Conservation (phyloP, 2,329 filamentous ascomycete genomes). For the Magnaporthales sp. region DNA sequence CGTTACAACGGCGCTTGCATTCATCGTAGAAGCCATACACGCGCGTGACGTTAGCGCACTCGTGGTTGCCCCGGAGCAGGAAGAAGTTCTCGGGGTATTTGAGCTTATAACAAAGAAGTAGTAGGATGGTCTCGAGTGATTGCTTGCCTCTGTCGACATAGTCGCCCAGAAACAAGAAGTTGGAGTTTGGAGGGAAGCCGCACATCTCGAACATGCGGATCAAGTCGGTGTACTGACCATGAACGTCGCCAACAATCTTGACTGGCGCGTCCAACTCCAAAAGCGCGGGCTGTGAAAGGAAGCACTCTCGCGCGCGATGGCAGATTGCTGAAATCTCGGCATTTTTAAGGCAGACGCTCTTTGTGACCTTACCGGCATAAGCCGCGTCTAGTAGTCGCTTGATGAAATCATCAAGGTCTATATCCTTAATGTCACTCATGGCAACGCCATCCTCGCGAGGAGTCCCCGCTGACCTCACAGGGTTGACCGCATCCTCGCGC, state of each 20-base stretch:
- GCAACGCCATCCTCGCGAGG: slow-evolving; percentile 51
- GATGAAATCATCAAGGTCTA: slow-evolving; percentile 96
- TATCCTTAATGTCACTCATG: slow-evolving; percentile 84
- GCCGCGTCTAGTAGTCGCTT: slow-evolving; percentile 87
- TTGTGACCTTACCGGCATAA: slow-evolving; percentile 94
- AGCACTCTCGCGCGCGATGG: slow-evolving; percentile 76
- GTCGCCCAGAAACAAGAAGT: slow-evolving; percentile 98
- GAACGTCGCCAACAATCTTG: slow-evolving; percentile 99
- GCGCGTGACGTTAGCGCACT: slow-evolving; percentile 97
- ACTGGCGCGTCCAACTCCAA: slow-evolving; percentile 89
- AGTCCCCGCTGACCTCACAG: slow-evolving; percentile 39
- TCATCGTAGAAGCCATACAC: slow-evolving; percentile 99
- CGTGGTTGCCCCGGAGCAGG: slow-evolving; percentile 95
- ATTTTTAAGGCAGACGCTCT: slow-evolving; percentile 94
- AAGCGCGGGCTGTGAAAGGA: slow-evolving; percentile 84
- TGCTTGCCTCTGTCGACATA: slow-evolving; percentile 99
- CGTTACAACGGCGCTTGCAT: slow-evolving; percentile 98
- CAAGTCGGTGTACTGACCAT: slow-evolving; percentile 98
- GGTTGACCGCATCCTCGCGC: slow-evolving; percentile 62
- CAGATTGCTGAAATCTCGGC: slow-evolving; percentile 95
- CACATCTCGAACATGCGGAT: slow-evolving; percentile 96
- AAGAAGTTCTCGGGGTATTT: slow-evolving; percentile 99
- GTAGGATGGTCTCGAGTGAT: slow-evolving; percentile 95
- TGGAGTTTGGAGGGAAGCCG: slow-evolving; percentile 95
- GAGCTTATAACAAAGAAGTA: slow-evolving; percentile 97